Percentiles rank a stretch among this genome's conserved stretches.
Conservation (phyloP, 192 early-diverging fungal species). For the Funneliformis mosseae region DNA sequence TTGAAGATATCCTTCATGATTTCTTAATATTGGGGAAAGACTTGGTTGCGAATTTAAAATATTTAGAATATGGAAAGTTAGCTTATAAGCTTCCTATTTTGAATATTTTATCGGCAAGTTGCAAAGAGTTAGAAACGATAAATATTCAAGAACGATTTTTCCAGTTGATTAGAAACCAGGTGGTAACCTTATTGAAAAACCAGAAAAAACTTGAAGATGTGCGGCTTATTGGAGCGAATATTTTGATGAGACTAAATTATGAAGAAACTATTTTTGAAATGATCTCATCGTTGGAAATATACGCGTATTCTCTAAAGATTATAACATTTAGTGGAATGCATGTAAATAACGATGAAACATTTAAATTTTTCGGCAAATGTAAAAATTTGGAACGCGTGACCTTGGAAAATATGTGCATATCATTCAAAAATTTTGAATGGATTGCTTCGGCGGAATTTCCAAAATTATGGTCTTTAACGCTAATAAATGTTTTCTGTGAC, state of each 20-base stretch:
- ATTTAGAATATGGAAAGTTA: not conserved
- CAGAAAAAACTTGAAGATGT: not conserved
- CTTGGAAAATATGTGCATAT: not conserved
- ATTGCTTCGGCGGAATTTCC: not conserved
- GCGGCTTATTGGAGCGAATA: not conserved
- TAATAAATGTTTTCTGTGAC: not conserved
- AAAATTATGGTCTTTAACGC: not conserved
- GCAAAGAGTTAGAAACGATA: not conserved
- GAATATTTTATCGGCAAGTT: not conserved
- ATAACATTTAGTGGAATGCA: not conserved
- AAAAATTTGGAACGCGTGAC: not conserved
- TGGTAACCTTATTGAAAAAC: not conserved
- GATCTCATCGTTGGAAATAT: not conserved
- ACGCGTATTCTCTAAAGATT: not conserved
- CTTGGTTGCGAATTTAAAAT: not conserved
- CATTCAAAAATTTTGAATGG: not conserved
- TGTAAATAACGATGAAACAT: not conserved
- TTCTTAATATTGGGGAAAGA: not conserved
- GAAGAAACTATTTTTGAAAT: not conserved
- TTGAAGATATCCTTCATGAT: not conserved
- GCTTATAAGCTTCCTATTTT: not conserved
- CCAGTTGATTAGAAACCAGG: not conserved
- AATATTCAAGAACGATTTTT: not conserved
- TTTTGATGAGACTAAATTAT: not conserved
- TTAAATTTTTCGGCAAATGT: not conserved